Evolutionary conservation across 305 asterid species (phyloP).

Genomic region (Solanum aculeatissimum): DNA sequence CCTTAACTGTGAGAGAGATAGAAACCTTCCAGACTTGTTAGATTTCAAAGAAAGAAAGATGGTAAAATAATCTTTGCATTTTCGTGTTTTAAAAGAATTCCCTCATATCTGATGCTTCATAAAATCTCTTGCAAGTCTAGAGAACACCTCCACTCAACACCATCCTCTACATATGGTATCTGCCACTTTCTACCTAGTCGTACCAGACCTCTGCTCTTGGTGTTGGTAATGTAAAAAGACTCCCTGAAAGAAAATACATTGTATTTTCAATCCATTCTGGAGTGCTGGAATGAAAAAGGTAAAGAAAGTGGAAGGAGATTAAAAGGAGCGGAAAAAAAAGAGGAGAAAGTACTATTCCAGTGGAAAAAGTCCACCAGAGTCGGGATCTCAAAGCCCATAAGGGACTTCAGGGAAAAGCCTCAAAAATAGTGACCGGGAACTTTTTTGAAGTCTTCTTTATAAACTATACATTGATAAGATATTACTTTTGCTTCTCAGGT

Average conservation of each 20-base stretch:
- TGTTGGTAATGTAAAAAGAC: neutral
- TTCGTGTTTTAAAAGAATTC: neutral
- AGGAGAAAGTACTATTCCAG: neutral
- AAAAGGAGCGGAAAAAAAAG: neutral
- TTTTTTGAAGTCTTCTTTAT: too few species aligned
- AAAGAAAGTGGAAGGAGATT: neutral
- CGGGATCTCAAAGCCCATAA: neutral
- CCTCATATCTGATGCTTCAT: neutral
- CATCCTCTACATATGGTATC: neutral
- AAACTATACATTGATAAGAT: neutral
- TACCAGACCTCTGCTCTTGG: neutral
- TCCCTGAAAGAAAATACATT: neutral
- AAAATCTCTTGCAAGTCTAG: neutral
- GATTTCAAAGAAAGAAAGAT: neutral
- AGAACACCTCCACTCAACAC: neutral
- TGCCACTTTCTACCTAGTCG: neutral
- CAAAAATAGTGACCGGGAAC: neutral
- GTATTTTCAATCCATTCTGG: neutral
- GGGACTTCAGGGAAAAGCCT: neutral
- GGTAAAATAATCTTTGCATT: neutral
- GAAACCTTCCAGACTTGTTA: neutral
- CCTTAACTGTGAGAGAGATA: neutral
- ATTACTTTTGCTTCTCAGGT: neutral
- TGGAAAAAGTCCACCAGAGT: neutral
- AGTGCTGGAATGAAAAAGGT: neutral